phyloP scores from a whole-genome alignment of 2,329 filamentous ascomycete species.

The Cordyceps farinosa region DNA sequence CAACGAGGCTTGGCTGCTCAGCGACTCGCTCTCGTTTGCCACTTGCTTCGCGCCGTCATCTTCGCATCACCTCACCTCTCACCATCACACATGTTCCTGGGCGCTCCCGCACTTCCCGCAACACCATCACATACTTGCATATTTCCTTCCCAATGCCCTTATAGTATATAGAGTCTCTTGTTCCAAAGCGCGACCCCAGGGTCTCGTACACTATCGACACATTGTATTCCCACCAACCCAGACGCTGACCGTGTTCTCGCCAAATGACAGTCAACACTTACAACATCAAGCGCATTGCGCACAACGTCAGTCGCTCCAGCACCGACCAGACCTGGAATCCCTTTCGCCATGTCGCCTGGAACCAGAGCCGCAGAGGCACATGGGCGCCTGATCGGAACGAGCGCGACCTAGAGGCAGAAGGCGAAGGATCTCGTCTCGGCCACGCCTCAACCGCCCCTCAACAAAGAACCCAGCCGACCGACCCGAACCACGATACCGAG shows the following conservation, averaged over 20 bases:
- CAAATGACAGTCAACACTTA: constrained; percentile 42
- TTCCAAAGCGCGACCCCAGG: background rate
- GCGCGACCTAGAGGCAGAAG: constrained; percentile 21
- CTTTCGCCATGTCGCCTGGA: constrained; percentile 42
- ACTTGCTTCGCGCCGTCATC: background rate
- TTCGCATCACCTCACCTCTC: background rate
- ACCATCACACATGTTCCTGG: background rate
- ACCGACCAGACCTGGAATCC: constrained; percentile 41
- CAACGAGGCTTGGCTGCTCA: constrained; percentile 5
- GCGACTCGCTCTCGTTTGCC: background rate
- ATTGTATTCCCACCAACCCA: background rate
- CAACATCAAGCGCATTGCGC: constrained; percentile 43
- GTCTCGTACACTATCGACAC: background rate
- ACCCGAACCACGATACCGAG: constrained; percentile 18
- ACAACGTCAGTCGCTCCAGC: constrained; percentile 39
- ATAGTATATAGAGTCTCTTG: background rate
- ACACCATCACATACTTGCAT: background rate
- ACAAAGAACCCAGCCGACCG: constrained; percentile 19
- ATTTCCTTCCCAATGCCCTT: background rate
- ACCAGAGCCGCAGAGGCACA: constrained; percentile 30
- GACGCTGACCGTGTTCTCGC: constrained; percentile 5
- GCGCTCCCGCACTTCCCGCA: background rate
- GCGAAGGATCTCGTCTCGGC: constrained; percentile 32
- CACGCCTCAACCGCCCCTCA: constrained; percentile 35
- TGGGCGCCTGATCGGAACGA: constrained; percentile 33